Base-by-base conservation (phyloP, 371 early-diverging fungal species). In the Caulochytrium protostelioides region DNA sequence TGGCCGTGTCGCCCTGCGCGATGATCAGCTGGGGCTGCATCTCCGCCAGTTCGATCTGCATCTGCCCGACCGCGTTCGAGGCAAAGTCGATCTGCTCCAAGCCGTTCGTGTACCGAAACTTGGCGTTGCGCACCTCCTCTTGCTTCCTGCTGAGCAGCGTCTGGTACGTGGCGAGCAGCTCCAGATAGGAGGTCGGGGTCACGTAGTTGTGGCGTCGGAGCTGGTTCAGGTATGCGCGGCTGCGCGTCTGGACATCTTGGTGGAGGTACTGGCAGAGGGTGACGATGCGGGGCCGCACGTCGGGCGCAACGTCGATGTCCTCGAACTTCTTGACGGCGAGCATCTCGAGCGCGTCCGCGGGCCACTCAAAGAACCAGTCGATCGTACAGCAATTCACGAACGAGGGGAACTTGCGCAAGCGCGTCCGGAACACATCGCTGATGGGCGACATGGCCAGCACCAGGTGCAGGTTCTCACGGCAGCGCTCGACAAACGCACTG, bases 331-430 rank as follows among this genome's bases (percentile, higher is more conserved):
- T 59, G 6, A 35, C 37, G 6, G 65, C 65, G 5, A 64, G 61
- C 41, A 61, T 58, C 33, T 54, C 59, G 12, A 64, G 34, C 1
- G 65, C 65, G 40, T 64, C 65, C 8, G 58, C 50, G 0, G 65
- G 65, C 65, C 65, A 64, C 28, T 57, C 61, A 4, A 49, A 48
- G 42, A 60, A 56, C 65, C 65, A 64, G 43, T 60, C 57, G 24
- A 64, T 64, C 1, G 65, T 64, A 35, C 65, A 64, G 39, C 61
- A 61, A 41, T 64, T 64, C 32, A 64, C 42, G 17, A 64, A 38
- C 5, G 59, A 59, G 3, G 65, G 65, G 32, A 60, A 64, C 35
- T 61, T 55, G 16, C 65, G 27, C 28, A 64, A 37, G 1, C 65
- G 45, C 22, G 45, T 52, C 28, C 65, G 37, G 46, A 64, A 64